phyloP scores from a whole-genome alignment of 345 rosid species.

The Hibiscus trionum region DNA sequence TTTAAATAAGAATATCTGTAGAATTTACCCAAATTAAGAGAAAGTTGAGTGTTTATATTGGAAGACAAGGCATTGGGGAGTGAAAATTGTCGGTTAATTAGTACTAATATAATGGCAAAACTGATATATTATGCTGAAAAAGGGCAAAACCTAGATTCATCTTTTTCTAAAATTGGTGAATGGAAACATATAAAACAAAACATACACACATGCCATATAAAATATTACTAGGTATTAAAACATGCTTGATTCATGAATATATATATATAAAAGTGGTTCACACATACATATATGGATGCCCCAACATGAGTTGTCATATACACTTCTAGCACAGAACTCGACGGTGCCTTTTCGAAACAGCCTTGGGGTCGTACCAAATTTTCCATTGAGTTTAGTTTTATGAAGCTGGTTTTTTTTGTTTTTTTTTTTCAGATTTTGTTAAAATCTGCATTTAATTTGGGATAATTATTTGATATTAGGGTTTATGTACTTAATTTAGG shows the following conservation, averaged over 20 bases:
- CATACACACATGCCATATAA: no score
- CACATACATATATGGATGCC: not conserved
- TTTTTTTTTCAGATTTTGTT: no score
- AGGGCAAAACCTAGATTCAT: no score
- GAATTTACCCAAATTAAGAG: not conserved
- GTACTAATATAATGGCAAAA: no score
- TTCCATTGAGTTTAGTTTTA: not conserved
- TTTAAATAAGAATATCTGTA: not conserved
- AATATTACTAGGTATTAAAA: no score
- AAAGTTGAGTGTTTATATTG: not conserved
- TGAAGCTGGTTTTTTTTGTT: not conserved
- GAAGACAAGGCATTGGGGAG: conserved; percentile 2
- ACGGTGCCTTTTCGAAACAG: not conserved
- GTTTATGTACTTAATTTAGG: no score
- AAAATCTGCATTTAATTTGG: no score
- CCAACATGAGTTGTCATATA: not conserved
- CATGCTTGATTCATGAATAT: no score
- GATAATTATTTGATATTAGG: no score
- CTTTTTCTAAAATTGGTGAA: no score
- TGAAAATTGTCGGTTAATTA: no score
- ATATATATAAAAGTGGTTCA: not conserved
- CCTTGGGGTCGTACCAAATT: not conserved
- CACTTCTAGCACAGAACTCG: not conserved
- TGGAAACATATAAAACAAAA: no score
- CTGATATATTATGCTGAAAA: not conserved